phyloP scores from a whole-genome alignment of 2,329 filamentous ascomycete genomes.

The Epichloe brachyelytri region DNA sequence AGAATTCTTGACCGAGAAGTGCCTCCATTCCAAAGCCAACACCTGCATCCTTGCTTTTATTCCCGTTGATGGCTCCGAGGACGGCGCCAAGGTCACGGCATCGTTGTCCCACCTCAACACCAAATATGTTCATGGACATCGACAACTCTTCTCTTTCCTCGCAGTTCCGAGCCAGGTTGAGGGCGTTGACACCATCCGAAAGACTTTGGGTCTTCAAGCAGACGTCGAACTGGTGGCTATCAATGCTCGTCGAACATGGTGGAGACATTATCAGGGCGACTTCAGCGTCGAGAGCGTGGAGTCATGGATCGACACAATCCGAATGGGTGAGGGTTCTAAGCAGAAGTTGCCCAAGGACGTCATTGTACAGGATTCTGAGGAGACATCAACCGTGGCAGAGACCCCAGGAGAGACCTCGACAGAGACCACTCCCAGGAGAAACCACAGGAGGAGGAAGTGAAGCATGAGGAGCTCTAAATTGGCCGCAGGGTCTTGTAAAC shows the following conservation, averaged over 20 bases:
- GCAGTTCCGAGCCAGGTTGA: conserved; percentile 46
- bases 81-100: conserved; percentile 43
- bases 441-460: conserved; percentile 16
- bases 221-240: conserved; percentile 65
- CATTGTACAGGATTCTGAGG: conserved; percentile 29
- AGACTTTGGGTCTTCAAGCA: conserved; percentile 43
- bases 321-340: conserved; percentile 77
- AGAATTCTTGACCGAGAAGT: conserved; percentile 54
- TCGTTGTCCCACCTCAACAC: conserved; percentile 61
- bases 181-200: conserved; percentile 28
- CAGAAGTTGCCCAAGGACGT: conserved; percentile 52
- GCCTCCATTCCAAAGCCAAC: conserved; percentile 60
- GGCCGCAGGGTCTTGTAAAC: neutral
- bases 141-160: conserved; percentile 72
- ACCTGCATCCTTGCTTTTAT: conserved; percentile 74
- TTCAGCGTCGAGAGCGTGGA: conserved; percentile 55
- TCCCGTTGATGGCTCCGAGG: conserved; percentile 36
- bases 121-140: conserved; percentile 55
- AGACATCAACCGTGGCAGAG: conserved; percentile 6
- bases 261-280: conserved; percentile 55
- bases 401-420: conserved; percentile 10
- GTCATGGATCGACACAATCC: conserved; percentile 80
- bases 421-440: conserved; percentile 11
- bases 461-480: conserved; percentile 37
- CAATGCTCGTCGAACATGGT: conserved; percentile 80